Percentiles rank a stretch among this genome's conserved stretches.
phyloP scores from a whole-genome alignment of 805 yeast genomes.

The Debaryomyces castellii region DNA sequence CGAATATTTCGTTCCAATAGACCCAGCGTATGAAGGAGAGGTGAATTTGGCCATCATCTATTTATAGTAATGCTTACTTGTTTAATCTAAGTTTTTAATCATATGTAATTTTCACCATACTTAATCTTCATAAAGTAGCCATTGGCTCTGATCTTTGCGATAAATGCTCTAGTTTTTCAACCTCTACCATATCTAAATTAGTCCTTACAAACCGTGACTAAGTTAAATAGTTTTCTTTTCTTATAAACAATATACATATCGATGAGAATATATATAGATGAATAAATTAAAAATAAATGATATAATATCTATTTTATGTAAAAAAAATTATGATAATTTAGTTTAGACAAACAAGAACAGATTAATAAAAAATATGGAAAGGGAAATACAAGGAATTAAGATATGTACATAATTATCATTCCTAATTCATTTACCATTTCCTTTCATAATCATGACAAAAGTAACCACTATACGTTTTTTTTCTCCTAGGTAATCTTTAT shows the following conservation, averaged over 20 bases:
- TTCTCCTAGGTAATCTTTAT: not conserved
- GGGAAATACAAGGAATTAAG: slow-evolving; percentile 1
- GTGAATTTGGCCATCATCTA: no score
- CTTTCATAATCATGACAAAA: slow-evolving; percentile 11
- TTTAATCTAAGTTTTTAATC: no score
- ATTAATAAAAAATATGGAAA: slow-evolving; percentile 2
- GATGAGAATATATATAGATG: not conserved
- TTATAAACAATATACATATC: slow-evolving; percentile 1
- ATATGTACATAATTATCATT: slow-evolving; percentile 2
- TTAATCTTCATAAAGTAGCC: no score
- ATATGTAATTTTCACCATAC: no score
- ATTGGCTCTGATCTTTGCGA: no score
- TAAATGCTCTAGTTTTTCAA: no score
- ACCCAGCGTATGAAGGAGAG: no score
- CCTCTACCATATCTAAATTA: no score
- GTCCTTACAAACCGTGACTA: no score
- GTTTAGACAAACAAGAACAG: slow-evolving; percentile 1
- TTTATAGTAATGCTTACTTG: no score
- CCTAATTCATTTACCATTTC: slow-evolving; percentile 2
- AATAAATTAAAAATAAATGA: slow-evolving; percentile 2
- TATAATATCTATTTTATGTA: slow-evolving; percentile 4
- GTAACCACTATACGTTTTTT: slow-evolving; percentile 2
- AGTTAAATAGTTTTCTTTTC: not conserved
- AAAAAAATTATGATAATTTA: slow-evolving; percentile 1
- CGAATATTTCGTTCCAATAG: no score